Conservation (phyloP, 192 early-diverging fungal genomes). For the Backusella mclennaniae region DNA sequence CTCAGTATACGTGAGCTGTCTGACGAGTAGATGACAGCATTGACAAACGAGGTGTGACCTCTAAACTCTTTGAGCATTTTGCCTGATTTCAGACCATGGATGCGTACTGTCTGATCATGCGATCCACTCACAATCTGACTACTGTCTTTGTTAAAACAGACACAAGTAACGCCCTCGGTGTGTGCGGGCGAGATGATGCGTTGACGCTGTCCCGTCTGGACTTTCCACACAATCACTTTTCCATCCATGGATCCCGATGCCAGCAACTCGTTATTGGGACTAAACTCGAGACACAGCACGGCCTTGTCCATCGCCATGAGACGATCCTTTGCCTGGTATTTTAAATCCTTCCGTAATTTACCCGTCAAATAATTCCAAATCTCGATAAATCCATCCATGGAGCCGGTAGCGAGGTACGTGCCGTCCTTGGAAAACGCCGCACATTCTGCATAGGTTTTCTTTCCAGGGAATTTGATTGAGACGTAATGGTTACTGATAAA, state of each 20-base stretch:
- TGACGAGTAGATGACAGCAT: conserved; percentile 68
- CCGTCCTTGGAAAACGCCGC: conserved; percentile 83
- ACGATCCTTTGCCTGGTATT: conserved; percentile 90
- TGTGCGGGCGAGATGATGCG: conserved; percentile 82
- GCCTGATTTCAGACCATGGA: conserved; percentile 93
- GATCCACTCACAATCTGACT: conserved; percentile 78
- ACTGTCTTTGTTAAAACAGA: conserved; percentile 77
- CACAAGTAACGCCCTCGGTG: conserved; percentile 76
- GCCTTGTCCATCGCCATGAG: conserved; percentile 91
- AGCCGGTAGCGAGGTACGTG: conserved; percentile 83
- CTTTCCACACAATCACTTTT: conserved; percentile 85
- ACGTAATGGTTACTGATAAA: conserved; percentile 69
- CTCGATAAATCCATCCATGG: conserved; percentile 94
- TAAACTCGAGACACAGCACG: conserved; percentile 76
- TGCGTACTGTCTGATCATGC: conserved; percentile 73
- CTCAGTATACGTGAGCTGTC: conserved; percentile 75
- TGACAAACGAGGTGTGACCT: conserved; percentile 90
- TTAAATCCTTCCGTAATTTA: conserved; percentile 83
- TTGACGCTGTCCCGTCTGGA: conserved; percentile 69
- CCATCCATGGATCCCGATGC: conserved; percentile 87
- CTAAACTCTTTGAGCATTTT: conserved; percentile 90
- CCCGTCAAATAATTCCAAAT: conserved; percentile 93
- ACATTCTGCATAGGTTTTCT: conserved; percentile 78
- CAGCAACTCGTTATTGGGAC: conserved; percentile 74
- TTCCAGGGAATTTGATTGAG: conserved; percentile 87